Evolutionary conservation across 805 yeast species (phyloP), one percentile per base, ranked within the genome.

Genomic region (Candida insectalens): DNA sequence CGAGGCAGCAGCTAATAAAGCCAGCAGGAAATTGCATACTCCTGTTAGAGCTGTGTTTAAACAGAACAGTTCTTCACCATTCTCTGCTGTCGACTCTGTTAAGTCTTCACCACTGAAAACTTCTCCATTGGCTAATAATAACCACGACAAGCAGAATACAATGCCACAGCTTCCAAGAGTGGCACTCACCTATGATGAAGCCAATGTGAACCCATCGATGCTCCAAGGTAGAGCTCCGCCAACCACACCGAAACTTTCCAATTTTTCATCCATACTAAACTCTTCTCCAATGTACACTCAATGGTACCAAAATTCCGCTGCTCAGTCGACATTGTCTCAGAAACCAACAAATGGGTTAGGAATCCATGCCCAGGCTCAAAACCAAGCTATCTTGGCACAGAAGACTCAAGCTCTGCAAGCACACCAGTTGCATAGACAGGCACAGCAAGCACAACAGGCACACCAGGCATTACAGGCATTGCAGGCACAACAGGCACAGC

Each of bases 251-350:
- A 13, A 27, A 5, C 44, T 48, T 4, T 49, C 58, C 13, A 57
- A 55, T 29, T 55, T 55, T 29, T 51, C 57, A 12, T 46, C 42
- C 17, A 48, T 55, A n/a, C 38, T 55, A 25, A 53, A 52, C 34
- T 55, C 60, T 13, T 54, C 59, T 12, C 60, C 60, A 8, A 50
- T 55, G 51, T 55, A 53, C 37, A 50, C 49, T 2, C 52, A 49
- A 32, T 51, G 56, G 51, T 53, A 53, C 34, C 36, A 49, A 6
- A 53, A 48, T 33, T 49, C 55, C 6, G 53, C 55, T 12, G 47
- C 45, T 34, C 49, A 46, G 19, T 38, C 37, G 19, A 28, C 29
- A 7, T 33, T 32, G 19, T 18, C 27, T 7, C 12, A 10, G 15
- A 25, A 21, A 21, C 23, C 23, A 12, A 12, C 23, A 7, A 12